These are phyloP conservation scores for Vanrija sp. DNA, from an alignment of 1,284 basidiomycete species.

Conservation along the genomic window DNA sequence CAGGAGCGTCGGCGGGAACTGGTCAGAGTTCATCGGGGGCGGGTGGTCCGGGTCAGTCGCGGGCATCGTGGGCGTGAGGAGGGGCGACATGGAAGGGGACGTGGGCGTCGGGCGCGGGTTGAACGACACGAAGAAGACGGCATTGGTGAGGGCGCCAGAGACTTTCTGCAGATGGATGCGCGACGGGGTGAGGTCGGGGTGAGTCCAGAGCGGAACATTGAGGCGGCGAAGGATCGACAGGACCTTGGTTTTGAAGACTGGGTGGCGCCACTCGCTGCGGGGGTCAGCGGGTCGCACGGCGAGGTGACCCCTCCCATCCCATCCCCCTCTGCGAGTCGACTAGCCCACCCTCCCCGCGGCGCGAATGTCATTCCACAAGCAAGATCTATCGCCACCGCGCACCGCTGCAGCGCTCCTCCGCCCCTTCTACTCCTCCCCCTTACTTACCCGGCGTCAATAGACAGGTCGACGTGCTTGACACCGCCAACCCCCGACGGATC, in stretches of 20 bases:
- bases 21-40: constrained; percentile 22
- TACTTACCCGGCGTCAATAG: constrained; percentile 69
- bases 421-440: not conserved
- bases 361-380: no score
- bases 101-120: constrained; percentile 43
- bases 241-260: constrained; percentile 48
- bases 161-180: constrained; percentile 68
- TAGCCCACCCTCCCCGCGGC: no score
- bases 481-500: constrained; percentile 52
- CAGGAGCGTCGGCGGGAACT: constrained; percentile 62
- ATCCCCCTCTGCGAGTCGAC: no score
- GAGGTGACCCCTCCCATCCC: not conserved
- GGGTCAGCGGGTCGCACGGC: not conserved
- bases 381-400: no score
- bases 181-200: constrained; percentile 42
- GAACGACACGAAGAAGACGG: constrained; percentile 82
- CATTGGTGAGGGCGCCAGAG: constrained; percentile 88
- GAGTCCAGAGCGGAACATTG: constrained; percentile 48
- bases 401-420: no score
- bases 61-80: constrained; percentile 46
- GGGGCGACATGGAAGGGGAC: constrained; percentile 43
- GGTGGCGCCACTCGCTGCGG: constrained; percentile 44
- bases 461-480: constrained; percentile 59
- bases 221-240: constrained; percentile 36
- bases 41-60: constrained; percentile 37